These are phyloP conservation scores for Sporothrix protearum DNA, from an alignment of 2,329 filamentous ascomycete genomes.

Conservation along the genomic window DNA sequence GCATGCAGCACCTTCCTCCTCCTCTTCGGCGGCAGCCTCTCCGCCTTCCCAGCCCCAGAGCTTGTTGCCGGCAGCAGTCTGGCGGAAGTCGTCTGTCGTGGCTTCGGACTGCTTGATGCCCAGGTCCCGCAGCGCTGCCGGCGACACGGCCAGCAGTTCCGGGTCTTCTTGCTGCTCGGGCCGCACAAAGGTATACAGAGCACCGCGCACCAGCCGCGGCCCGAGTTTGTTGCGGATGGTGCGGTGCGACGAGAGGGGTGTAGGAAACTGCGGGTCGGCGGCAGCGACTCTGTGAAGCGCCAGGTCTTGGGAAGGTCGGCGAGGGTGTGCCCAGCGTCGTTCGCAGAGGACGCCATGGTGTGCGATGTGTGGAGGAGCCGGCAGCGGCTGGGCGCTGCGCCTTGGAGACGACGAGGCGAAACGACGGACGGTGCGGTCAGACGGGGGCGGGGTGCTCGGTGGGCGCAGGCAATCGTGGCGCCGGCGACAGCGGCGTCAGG, in stretches of 20 bases:
- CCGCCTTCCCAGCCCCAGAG: constrained; percentile 74
- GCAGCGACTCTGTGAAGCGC: constrained; percentile 63
- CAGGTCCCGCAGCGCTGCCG: constrained; percentile 74
- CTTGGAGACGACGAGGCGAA: not conserved
- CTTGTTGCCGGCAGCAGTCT: constrained; percentile 76
- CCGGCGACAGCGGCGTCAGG: not conserved
- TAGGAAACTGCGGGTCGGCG: constrained; percentile 72
- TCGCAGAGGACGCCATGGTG: constrained; percentile 2
- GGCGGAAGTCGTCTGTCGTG: constrained; percentile 67
- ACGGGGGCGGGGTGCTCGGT: not conserved
- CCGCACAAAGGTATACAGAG: constrained; percentile 85
- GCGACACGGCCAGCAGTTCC: constrained; percentile 77
- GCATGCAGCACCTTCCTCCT: not conserved
- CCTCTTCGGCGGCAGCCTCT: constrained; percentile 26
- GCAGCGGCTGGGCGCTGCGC: not conserved
- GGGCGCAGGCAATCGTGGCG: not conserved
- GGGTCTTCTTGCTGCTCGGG: constrained; percentile 69
- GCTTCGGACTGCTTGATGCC: constrained; percentile 68
- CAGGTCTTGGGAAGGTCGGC: constrained; percentile 61
- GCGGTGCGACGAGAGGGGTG: constrained; percentile 74
- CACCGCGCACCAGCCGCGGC: constrained; percentile 79
- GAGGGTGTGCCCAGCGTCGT: constrained; percentile 40
- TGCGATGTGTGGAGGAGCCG: not conserved
- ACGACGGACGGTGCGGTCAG: not conserved
- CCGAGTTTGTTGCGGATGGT: constrained; percentile 72